phyloP scores from a whole-genome alignment of 257 asterid genomes.

The Solanum dulcamara region DNA sequence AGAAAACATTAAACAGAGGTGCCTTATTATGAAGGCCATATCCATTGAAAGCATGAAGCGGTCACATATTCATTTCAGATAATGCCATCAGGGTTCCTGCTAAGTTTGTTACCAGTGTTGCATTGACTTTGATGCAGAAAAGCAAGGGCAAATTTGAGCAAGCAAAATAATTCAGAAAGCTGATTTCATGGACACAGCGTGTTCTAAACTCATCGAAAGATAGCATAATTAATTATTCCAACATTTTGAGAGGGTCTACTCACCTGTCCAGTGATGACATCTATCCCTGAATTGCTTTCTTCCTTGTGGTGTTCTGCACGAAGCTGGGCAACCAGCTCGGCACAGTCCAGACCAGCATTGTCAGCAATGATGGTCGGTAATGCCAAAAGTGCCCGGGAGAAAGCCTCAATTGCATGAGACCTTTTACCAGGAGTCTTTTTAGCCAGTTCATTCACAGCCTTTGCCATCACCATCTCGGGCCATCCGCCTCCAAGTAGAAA shows the following conservation, averaged over 20 bases:
- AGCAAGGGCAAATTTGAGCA: not conserved
- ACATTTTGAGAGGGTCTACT: conserved; percentile 16
- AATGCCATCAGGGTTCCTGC: not conserved
- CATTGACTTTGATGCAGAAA: not conserved
- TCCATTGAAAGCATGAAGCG: not conserved
- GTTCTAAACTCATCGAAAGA: not conserved
- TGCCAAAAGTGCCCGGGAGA: conserved; percentile 71
- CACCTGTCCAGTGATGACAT: conserved; percentile 78
- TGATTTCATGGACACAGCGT: not conserved
- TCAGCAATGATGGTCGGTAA: conserved; percentile 89
- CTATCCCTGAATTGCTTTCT: conserved; percentile 67
- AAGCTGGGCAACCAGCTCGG: conserved; percentile 77
- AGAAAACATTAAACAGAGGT: not conserved
- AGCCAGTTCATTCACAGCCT: conserved; percentile 86
- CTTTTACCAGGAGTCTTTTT: conserved; percentile 79
- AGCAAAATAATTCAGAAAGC: not conserved
- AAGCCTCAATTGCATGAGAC: conserved; percentile 90
- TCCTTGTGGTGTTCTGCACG: conserved; percentile 92
- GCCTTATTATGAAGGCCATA: not conserved
- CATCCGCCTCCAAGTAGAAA: conserved; percentile 85
- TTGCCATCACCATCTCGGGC: conserved; percentile 96
- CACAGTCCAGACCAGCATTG: conserved; percentile 87
- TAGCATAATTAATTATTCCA: not conserved
- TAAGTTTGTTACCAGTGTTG: not conserved
- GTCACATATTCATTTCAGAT: not conserved